Conservation (phyloP, 2,329 filamentous ascomycete genomes). For the Xylaria digitata region DNA sequence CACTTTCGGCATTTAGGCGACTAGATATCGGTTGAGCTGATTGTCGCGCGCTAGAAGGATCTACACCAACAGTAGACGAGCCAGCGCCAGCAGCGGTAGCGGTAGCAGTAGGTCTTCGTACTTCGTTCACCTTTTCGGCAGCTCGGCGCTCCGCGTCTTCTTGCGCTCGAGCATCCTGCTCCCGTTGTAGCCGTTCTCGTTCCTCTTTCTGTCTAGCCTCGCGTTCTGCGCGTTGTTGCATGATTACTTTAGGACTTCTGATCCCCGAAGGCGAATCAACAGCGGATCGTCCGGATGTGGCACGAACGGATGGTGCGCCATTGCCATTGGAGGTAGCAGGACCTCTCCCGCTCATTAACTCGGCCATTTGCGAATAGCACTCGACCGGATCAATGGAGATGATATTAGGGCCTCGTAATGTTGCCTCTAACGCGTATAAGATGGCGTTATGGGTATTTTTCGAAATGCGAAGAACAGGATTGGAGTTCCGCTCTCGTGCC, state of each 20-base stretch:
- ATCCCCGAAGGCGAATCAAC: constrained; percentile 73
- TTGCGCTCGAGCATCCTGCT: constrained; percentile 65
- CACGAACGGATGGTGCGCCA: constrained; percentile 59
- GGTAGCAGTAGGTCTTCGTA: constrained; percentile 29
- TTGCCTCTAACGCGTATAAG: constrained; percentile 91
- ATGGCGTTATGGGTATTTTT: constrained; percentile 89
- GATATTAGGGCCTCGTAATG: constrained; percentile 80
- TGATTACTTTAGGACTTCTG: constrained; percentile 87
- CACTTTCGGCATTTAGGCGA: constrained; percentile 42
- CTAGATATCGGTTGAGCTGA: constrained; percentile 39
- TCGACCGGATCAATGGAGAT: constrained; percentile 88
- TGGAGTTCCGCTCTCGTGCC: constrained; percentile 54
- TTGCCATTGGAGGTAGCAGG: constrained; percentile 67
- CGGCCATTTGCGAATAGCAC: constrained; percentile 92
- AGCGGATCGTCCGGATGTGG: constrained; percentile 58
- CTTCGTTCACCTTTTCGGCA: constrained; percentile 51
- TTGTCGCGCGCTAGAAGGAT: constrained; percentile 42
- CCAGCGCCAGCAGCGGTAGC: constrained; percentile 59
- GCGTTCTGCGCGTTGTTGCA: constrained; percentile 84
- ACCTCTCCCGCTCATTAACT: constrained; percentile 71
- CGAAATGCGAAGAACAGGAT: constrained; percentile 74
- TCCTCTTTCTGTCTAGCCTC: constrained; percentile 77
- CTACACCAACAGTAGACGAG: constrained; percentile 40
- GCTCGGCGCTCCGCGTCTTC: constrained; percentile 72
- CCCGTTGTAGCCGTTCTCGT: constrained; percentile 54